Base-by-base conservation (phyloP, 2,329 filamentous ascomycete species). In the Monilinia polystroma region DNA sequence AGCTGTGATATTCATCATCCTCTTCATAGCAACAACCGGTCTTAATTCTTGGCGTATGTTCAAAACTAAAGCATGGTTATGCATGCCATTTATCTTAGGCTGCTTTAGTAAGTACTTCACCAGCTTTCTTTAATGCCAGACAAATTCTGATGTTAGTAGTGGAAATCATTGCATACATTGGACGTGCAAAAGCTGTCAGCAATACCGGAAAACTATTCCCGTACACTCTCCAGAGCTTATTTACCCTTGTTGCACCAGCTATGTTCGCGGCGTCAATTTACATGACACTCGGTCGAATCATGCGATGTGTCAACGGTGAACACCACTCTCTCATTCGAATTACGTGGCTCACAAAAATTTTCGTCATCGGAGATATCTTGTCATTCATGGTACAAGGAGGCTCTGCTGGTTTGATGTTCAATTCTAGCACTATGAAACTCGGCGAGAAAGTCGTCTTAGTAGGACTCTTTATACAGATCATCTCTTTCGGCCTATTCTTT, bases 381-480 rank as follows among this genome's bases (percentile, higher is more conserved):
- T 82, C 81, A 2, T 83, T 87, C 72, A 43, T 81, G 3, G 74
- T 85, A 3, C 85, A 87, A 73, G 77, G 77, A 18, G 77, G 73
- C 14, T 67, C 65, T 16, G 73, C 74, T 7, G 73, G 73, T 2
- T 66, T 78, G 76, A 38, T 82, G 70, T 68, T 76, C 0, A 69
- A 73, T 2, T 73, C 76, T 0, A 73, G 73, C 1, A 69, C 55
- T 32, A 75, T 70, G 16, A 73, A 79, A 35, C 75, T 76, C 16
- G 84, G 82, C n/a, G 74, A 84, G 69, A 79, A 81, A 23, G 77
- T 88, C 59, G 81, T 88, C n/a, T 75, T 88, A 10, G 81, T 71
- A 1, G 86, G 32, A 7, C 32, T 35, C 32, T 35, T 35, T 8
- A 35, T 35, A 35, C 32, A 35, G 32, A 35, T 35, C 32, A 35